Evolutionary conservation across 2,329 filamentous ascomycete species (phyloP).

Genomic region (Monilinia fructicola): DNA sequence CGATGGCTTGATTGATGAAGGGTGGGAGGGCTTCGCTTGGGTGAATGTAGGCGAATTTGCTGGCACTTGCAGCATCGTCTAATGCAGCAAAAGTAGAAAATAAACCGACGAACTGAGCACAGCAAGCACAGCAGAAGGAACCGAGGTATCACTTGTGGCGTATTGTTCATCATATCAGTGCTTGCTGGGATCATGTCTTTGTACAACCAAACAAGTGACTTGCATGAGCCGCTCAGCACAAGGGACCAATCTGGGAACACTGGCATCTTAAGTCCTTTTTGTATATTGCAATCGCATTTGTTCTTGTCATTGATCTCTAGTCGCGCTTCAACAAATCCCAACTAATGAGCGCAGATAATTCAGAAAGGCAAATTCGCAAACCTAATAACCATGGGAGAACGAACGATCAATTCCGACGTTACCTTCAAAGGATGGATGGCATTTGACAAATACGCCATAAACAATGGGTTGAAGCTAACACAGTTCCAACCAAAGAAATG

Average conservation of each 20-base stretch:
- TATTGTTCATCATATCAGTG: neutral
- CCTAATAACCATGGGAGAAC: neutral
- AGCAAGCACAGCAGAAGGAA: slow-evolving; percentile 2
- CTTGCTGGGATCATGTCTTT: neutral
- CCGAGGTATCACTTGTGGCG: neutral
- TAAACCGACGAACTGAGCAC: neutral
- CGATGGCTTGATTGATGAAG: slow-evolving; percentile 10
- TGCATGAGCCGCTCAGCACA: slow-evolving; percentile 2
- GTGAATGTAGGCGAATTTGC: neutral
- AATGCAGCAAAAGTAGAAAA: neutral
- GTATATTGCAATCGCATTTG: neutral
- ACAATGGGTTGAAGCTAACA: slow-evolving; percentile 35
- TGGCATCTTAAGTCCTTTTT: neutral
- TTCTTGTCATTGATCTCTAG: neutral
- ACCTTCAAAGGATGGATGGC: slow-evolving; percentile 38
- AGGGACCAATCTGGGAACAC: slow-evolving; percentile 4
- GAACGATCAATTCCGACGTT: neutral
- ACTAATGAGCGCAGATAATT: neutral
- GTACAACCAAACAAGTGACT: neutral
- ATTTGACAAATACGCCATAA: slow-evolving; percentile 32
- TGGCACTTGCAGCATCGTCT: neutral
- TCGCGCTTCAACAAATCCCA: neutral
- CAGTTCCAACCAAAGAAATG: slow-evolving; percentile 46
- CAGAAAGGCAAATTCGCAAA: neutral
- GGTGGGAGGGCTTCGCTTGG: neutral